Evolutionary conservation across 2,329 filamentous ascomycete genomes (phyloP), one percentile per base, ranked within the genome.

Genomic region (Neofusicoccum sp.): DNA sequence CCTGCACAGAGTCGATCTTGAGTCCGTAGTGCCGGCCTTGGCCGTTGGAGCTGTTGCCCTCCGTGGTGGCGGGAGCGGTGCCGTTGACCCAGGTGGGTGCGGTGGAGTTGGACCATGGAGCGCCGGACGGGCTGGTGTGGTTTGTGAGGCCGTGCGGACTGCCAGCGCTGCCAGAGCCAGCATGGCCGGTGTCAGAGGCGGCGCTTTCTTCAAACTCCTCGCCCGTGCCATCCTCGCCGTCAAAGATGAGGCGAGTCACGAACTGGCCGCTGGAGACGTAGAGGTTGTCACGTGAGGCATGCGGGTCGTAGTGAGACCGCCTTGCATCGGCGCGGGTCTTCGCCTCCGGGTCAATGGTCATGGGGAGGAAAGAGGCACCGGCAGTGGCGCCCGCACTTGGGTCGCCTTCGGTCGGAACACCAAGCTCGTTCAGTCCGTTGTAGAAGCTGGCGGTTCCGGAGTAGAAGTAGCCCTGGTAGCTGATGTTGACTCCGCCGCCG

Each of bases 271-370:
- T 41, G 11, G 57, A 59, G 44, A 59, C 26, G 44, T 59, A 59
- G 5, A 70, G 60, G 59, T 73, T 73, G 26, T 64, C 61, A 9
- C 70, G 68, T 33, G 58, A 41, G 40, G 64, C 34, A 26, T 72
- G 68, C 14, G 69, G 69, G 36, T 73, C 69, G 58, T 70, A 70
- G 64, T 73, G 71, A 20, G 68, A 66, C 31, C 69, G 68, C 20
- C 69, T 66, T 14, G 70, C 68, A 34, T 67, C 65, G 9, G 67
- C 65, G 56, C 69, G 33, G 61, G 66, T 61, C 65, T 67, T 33
- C 65, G 68, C n/a, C 36, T 65, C 58, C 59, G 65, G 62, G 38
- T 72, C 67, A 66, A 72, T 71, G 30, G 69, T 69, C 61, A 68
- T 68, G 30, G 65, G 62, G 24, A 59, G 26, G 44, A 59, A 59